Base-by-base conservation (phyloP, 257 asterid genomes). In the Nicotiana tomentosiformis region DNA sequence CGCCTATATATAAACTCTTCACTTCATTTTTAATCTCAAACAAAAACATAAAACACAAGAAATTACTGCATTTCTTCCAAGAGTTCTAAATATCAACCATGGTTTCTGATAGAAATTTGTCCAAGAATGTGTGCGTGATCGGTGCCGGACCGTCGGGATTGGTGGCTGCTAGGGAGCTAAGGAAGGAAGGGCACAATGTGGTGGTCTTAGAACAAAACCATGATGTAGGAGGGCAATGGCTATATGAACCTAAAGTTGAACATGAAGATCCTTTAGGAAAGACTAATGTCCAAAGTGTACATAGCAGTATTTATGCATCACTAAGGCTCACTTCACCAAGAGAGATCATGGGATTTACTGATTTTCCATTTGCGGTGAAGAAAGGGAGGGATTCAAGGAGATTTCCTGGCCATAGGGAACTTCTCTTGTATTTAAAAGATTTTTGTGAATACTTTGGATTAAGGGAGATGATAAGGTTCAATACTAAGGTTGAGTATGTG, bases 201-300 rank as follows among this genome's bases (percentile, higher is more conserved):
- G 93, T 91, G 77, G 96, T 95, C n/a, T 84, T 93, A 33, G 98
- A 95, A 76, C 95, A 95, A 85, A 91, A 87, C 85, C 89, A 91
- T 51, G 98, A 93, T 1, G 85, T 95, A 46, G 99, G 99, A 89
- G 98, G 99, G 43, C 98, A 93, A 82, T 93, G 99, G 99, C 88
- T 95, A 0, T 95, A 93, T 74, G 83, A 90, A 11, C 92, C 97
- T 2, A 86, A 78, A 17, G 88, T 92, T 46, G 95, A 90, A 62
- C 87, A 72, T 18, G 94, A 92, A 51, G 87, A 87, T 66, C 92
- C 93, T 18, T 70, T 95, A 72, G 94, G 95, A 2, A 86, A 46
- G 30, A 77, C 18, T 20, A 56, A 30, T 26, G 12, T 82, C 35
- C 66, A 82, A 18, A 92, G 85, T 46, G 93, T 92, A 7, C 99